Evolutionary conservation across 2,329 filamentous ascomycete species (phyloP).

Genomic region (Bretziella fagacearum): DNA sequence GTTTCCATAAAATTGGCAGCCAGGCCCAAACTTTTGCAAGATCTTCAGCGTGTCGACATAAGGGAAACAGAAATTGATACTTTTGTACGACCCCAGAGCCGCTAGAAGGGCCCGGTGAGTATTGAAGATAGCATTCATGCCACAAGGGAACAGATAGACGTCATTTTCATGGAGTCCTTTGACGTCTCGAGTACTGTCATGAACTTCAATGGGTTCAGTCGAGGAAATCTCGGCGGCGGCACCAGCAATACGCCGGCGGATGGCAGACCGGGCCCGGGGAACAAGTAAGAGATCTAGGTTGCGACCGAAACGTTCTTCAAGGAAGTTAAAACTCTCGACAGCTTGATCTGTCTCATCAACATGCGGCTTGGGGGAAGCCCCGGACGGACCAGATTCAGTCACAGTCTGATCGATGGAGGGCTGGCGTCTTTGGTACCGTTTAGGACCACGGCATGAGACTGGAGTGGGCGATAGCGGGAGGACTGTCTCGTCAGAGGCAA

Average conservation of each 20-base stretch:
- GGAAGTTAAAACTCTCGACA: constrained; percentile 59
- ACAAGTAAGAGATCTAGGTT: constrained; percentile 72
- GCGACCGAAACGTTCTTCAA: constrained; percentile 86
- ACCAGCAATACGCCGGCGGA: constrained; percentile 74
- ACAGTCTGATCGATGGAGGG: constrained; percentile 8
- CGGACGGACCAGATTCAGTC: constrained; percentile 6
- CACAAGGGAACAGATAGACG: constrained; percentile 72
- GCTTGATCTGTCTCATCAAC: constrained; percentile 16
- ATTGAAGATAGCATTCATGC: constrained; percentile 93
- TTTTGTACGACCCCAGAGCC: constrained; percentile 48
- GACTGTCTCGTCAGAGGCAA: constrained; percentile 17
- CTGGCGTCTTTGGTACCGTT: constrained; percentile 18
- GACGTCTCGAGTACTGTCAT: constrained; percentile 34
- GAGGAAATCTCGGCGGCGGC: constrained; percentile 49
- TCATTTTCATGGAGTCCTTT: constrained; percentile 63
- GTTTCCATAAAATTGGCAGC: constrained; percentile 73
- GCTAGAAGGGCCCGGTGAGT: constrained; percentile 58
- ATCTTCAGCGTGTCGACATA: constrained; percentile 96
- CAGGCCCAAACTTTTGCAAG: constrained; percentile 82
- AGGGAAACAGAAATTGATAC: constrained; percentile 89
- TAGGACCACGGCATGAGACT: constrained; percentile 26
- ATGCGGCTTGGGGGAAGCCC: constrained; percentile 15
- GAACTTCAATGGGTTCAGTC: constrained; percentile 15
- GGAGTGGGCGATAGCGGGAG: constrained; percentile 18
- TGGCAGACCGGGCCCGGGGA: constrained; percentile 67